Conservation (phyloP, 176 grass and related monocot genomes). For the Ampelocalamus luodianensis region DNA sequence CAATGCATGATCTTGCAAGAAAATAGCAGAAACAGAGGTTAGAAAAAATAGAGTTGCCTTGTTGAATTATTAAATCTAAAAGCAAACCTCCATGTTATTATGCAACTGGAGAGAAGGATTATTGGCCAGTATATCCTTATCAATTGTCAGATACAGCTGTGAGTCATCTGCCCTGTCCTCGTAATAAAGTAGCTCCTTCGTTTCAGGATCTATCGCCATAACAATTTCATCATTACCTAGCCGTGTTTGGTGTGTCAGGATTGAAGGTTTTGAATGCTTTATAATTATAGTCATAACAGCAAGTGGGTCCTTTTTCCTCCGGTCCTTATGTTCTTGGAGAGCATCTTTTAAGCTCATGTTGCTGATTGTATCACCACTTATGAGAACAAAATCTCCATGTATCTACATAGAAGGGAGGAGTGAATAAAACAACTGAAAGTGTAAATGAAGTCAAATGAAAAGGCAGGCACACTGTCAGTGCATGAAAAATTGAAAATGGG, state of each 20-base stretch:
- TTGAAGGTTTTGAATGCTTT: constrained; percentile 77
- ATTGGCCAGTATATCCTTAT: constrained; percentile 74
- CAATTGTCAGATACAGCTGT: constrained; percentile 59
- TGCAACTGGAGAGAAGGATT: constrained; percentile 77
- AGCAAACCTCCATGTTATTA: constrained; percentile 87
- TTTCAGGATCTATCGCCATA: constrained; percentile 81
- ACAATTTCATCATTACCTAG: constrained; percentile 86
- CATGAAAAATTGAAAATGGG: not conserved
- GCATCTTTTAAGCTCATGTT: constrained; percentile 83
- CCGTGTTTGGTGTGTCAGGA: constrained; percentile 69
- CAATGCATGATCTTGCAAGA: not conserved
- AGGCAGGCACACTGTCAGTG: not conserved
- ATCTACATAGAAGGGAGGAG: constrained; percentile 61
- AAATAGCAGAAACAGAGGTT: constrained; percentile 14
- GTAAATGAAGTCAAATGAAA: constrained; percentile 4
- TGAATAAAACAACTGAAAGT: constrained; percentile 30
- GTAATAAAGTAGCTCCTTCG: constrained; percentile 83
- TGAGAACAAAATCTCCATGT: constrained; percentile 91
- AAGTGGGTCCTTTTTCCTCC: constrained; percentile 85
- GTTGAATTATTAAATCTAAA: constrained; percentile 29
- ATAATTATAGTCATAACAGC: constrained; percentile 98
- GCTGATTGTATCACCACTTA: constrained; percentile 93
- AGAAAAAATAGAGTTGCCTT: not conserved
- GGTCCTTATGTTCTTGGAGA: constrained; percentile 86
- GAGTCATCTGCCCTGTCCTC: constrained; percentile 75